Conservation (phyloP, 441 rosid species). For the Corymbia citriodora region DNA sequence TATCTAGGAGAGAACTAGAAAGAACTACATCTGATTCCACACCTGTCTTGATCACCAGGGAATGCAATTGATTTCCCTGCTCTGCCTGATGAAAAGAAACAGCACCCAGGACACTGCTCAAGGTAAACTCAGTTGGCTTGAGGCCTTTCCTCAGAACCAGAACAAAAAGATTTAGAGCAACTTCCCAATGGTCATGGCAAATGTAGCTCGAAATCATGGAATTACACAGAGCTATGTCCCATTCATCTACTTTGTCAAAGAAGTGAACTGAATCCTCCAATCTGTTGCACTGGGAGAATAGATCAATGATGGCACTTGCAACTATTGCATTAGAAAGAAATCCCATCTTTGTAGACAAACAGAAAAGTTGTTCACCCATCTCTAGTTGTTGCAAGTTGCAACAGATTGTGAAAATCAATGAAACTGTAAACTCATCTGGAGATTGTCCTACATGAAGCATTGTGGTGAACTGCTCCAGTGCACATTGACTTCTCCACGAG, state of each 20-base stretch:
- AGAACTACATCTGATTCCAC: slow-evolving; percentile 39
- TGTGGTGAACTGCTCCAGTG: slow-evolving; percentile 30
- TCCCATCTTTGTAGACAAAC: slow-evolving; percentile 58
- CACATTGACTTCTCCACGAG: slow-evolving; percentile 36
- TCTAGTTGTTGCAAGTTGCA: slow-evolving; percentile 38
- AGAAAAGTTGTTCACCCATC: slow-evolving; percentile 61
- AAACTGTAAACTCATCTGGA: slow-evolving; percentile 48
- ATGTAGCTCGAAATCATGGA: slow-evolving; percentile 62
- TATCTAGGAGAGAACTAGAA: slow-evolving; percentile 53
- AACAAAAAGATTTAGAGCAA: slow-evolving; percentile 38
- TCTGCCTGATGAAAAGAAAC: slow-evolving; percentile 31
- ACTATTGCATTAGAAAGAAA: slow-evolving; percentile 55
- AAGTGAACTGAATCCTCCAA: slow-evolving; percentile 55
- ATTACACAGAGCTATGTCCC: slow-evolving; percentile 47
- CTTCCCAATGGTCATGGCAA: slow-evolving; percentile 41
- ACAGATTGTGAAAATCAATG: slow-evolving; percentile 37
- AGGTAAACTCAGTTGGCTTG: slow-evolving; percentile 48
- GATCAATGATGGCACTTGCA: slow-evolving; percentile 61
- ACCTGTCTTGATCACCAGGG: slow-evolving; percentile 51
- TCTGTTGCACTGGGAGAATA: slow-evolving; percentile 81
- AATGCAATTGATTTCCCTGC: slow-evolving; percentile 60
- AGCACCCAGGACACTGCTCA: slow-evolving; percentile 50
- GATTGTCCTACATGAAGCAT: slow-evolving; percentile 42
- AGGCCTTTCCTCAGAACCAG: slow-evolving; percentile 31
- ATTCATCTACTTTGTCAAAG: slow-evolving; percentile 34